Evolutionary conservation across 345 rosid species (phyloP).

Genomic region (Melastoma malabathricum): DNA sequence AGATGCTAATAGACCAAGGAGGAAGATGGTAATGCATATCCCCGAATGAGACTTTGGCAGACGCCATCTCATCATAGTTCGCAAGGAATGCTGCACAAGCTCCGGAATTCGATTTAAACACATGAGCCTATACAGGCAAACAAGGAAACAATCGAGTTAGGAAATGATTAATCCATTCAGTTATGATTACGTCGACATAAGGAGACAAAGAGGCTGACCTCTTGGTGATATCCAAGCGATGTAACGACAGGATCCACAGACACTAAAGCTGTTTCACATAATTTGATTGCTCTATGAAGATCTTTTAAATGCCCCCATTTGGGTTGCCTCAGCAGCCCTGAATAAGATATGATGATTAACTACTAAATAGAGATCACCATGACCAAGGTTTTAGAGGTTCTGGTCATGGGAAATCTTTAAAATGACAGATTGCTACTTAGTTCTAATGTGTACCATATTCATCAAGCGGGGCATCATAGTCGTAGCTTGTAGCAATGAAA

Average conservation of each 20-base stretch:
- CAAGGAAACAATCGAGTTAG: background rate
- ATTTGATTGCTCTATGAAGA: conserved; percentile 83
- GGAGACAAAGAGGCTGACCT: conserved; percentile 30
- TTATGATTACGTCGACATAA: background rate
- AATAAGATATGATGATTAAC: background rate
- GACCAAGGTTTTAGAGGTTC: too few relatives aligned
- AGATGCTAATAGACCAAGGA: conserved; percentile 98
- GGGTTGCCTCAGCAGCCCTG: conserved; percentile 86
- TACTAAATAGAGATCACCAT: too few relatives aligned
- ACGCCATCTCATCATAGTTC: conserved; percentile 51
- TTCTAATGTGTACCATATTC: conserved; percentile 61
- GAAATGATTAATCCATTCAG: background rate
- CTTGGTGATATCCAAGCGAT: conserved; percentile 72
- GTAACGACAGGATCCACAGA: conserved; percentile 52
- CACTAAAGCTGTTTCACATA: conserved; percentile 82
- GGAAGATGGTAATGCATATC: conserved; percentile 81
- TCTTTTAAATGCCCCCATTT: conserved; percentile 99
- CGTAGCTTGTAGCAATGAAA: conserved; percentile 95
- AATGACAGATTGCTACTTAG: too few relatives aligned
- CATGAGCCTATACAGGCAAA: conserved; percentile 59
- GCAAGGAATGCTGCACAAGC: conserved; percentile 95
- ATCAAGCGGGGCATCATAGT: conserved; percentile 95
- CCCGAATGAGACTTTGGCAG: conserved; percentile 61
- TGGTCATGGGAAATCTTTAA: too few relatives aligned
- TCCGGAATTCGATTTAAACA: conserved; percentile 64